Conservation (phyloP, 2,329 filamentous ascomycete species). For the Aspergillus ibericus region DNA sequence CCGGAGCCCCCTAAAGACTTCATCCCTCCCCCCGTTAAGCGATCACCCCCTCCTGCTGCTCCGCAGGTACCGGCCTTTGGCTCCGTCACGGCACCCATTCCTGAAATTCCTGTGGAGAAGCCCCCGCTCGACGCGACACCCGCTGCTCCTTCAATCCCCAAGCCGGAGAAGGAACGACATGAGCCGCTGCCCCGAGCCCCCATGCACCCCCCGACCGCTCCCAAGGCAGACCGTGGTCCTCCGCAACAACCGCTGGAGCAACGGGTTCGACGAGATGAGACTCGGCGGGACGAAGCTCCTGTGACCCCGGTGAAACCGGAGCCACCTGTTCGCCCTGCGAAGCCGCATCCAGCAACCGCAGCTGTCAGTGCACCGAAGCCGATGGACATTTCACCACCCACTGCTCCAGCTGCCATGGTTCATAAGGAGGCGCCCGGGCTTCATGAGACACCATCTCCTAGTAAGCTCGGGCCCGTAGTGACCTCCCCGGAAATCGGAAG, state of each 20-base stretch:
- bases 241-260: conserved; percentile 25
- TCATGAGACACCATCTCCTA: conserved; percentile 22
- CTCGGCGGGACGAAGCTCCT: conserved; percentile 20
- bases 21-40: conserved; percentile 24
- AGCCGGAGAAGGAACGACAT: conserved; percentile 26
- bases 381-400: conserved; percentile 36
- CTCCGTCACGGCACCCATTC: conserved; percentile 34
- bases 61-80: conserved; percentile 48
- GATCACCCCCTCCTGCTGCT: conserved; percentile 40
- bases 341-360: conserved; percentile 18
- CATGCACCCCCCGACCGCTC: conserved; percentile 45
- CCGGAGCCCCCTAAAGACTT: conserved; percentile 31
- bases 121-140: conserved; percentile 15
- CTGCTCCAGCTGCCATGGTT: conserved; percentile 38
- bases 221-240: conserved; percentile 43
- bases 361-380: conserved; percentile 20
- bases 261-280: conserved; percentile 26
- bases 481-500: conserved; percentile 30
- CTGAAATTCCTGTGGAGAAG: conserved; percentile 23
- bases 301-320: conserved; percentile 29
- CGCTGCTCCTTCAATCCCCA: conserved; percentile 5
- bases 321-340: conserved; percentile 24
- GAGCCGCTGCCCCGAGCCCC: conserved; percentile 22
- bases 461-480: conserved; percentile 20
- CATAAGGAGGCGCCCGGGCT: conserved; percentile 23